Percentiles rank a stretch among this genome's conserved stretches.
phyloP scores from a whole-genome alignment of 2,329 filamentous ascomycete genomes.

The Neofusicoccum umdonicola region DNA sequence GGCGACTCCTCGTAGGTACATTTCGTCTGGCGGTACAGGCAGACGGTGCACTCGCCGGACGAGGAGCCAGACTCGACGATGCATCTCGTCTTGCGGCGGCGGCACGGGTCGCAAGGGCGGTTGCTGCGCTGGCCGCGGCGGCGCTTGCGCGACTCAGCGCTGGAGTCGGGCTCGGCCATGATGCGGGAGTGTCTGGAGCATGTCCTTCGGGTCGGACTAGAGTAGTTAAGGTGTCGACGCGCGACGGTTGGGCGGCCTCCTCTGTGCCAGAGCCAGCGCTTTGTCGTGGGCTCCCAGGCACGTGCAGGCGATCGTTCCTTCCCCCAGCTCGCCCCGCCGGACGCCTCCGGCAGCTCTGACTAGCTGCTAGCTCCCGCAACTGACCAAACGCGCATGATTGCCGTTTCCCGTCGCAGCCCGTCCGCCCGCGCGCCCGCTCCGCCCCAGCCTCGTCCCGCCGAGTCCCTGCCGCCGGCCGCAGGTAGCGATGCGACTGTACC shows the following conservation, averaged over 20 bases:
- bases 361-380: slow-evolving; percentile 1
- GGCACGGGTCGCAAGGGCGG: slow-evolving; percentile 20
- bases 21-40: slow-evolving; percentile 8
- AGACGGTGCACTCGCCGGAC: slow-evolving; percentile 15
- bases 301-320: slow-evolving; percentile 4
- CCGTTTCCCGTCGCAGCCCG: background rate
- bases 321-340: background rate
- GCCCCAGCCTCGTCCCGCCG: background rate
- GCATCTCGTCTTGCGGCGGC: slow-evolving; percentile 20
- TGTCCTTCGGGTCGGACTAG: background rate
- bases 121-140: slow-evolving; percentile 9
- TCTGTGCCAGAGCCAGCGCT: background rate
- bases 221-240: background rate
- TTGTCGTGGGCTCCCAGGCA: background rate
- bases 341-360: background rate
- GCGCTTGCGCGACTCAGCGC: slow-evolving; percentile 6
- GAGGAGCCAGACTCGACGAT: slow-evolving; percentile 9
- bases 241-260: background rate
- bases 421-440: background rate
- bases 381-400: background rate
- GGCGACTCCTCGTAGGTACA: slow-evolving; percentile 12
- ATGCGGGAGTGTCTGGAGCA: background rate
- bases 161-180: slow-evolving; percentile 12
- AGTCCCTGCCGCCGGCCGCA: background rate
- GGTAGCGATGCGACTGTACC: slow-evolving; percentile 2